Conservation (phyloP, 1,284 basidiomycete species). For the Polyporus tsugae region DNA sequence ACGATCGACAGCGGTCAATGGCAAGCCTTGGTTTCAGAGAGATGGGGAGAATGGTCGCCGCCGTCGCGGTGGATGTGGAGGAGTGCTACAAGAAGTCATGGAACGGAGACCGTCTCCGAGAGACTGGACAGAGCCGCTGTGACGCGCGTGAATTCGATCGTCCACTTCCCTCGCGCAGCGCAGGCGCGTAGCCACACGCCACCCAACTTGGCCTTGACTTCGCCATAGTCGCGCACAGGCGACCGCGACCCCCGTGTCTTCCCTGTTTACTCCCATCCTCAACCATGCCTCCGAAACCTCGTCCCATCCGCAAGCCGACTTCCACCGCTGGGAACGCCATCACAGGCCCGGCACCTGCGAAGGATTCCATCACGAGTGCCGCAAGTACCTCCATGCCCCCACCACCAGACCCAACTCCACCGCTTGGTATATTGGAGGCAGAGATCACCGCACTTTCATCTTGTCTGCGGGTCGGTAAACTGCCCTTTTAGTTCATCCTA, state of each 20-base stretch:
- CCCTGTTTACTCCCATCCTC: slow-evolving; percentile 7
- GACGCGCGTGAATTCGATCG: slow-evolving; percentile 22
- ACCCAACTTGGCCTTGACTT: slow-evolving; percentile 3
- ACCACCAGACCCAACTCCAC: slow-evolving; percentile 58
- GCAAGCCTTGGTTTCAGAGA: neutral
- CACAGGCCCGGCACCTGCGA: slow-evolving; percentile 27
- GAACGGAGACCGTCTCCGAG: slow-evolving; percentile 2
- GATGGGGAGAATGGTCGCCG: slow-evolving; percentile 13
- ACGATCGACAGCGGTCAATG: neutral
- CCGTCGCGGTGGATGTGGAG: slow-evolving; percentile 20
- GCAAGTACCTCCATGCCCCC: slow-evolving; percentile 61
- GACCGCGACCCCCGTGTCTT: neutral
- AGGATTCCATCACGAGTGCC: slow-evolving; percentile 30
- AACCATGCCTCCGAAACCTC: slow-evolving; percentile 42
- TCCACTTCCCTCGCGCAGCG: neutral
- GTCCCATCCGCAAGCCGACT: slow-evolving; percentile 37
- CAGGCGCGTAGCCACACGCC: slow-evolving; percentile 15
- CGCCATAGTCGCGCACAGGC: neutral
- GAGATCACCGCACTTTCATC: slow-evolving; percentile 65
- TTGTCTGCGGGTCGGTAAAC: slow-evolving; percentile 60
- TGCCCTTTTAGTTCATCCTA: no score
- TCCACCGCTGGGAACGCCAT: slow-evolving; percentile 29
- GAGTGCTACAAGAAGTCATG: slow-evolving; percentile 23
- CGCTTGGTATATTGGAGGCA: slow-evolving; percentile 61
- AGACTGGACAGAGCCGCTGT: neutral